phyloP scores from a whole-genome alignment of 805 yeast genomes.

The Sungouiozyma ichnusensis region DNA sequence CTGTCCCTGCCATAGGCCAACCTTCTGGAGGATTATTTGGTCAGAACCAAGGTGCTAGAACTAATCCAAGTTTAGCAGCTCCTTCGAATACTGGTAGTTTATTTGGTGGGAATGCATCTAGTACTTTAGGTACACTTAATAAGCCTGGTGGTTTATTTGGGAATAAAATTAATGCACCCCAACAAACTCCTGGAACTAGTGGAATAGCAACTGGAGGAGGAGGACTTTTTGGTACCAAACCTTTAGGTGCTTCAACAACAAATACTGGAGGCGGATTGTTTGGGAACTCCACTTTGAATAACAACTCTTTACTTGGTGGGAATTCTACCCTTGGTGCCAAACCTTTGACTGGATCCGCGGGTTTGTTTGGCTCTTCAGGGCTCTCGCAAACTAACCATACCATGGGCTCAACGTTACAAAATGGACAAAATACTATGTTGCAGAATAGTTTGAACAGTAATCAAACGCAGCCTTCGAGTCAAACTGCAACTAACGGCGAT shows the following conservation, averaged over 20 bases:
- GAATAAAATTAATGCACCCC: slow-evolving; percentile 6
- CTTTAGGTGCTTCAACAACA: slow-evolving; percentile 1
- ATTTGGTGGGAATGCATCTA: slow-evolving; percentile 9
- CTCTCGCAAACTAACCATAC: slow-evolving; percentile 1
- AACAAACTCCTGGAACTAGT: slow-evolving; percentile 3
- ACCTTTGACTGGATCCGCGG: slow-evolving; percentile 12
- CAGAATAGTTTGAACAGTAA: slow-evolving; percentile 5
- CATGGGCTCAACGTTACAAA: slow-evolving; percentile 7
- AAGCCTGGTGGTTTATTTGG: slow-evolving; percentile 28
- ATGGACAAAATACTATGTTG: neutral
- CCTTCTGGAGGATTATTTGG: slow-evolving; percentile 24
- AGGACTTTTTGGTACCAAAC: slow-evolving; percentile 34
- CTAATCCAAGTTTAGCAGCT: slow-evolving; percentile 14
- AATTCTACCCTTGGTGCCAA: neutral
- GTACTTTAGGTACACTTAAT: slow-evolving; percentile 3
- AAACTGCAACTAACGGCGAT: slow-evolving; percentile 40
- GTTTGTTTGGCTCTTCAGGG: slow-evolving; percentile 3
- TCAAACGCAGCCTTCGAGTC: slow-evolving; percentile 13
- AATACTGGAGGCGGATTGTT: neutral
- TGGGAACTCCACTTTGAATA: neutral
- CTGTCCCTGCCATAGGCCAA: slow-evolving; percentile 6
- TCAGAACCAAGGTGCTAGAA: neutral
- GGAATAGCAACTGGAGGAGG: slow-evolving; percentile 4
- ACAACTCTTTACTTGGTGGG: neutral
- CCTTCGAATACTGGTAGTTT: slow-evolving; percentile 25